Base-by-base conservation (phyloP, 1,284 basidiomycete genomes). In the Phylloporus gajari region DNA sequence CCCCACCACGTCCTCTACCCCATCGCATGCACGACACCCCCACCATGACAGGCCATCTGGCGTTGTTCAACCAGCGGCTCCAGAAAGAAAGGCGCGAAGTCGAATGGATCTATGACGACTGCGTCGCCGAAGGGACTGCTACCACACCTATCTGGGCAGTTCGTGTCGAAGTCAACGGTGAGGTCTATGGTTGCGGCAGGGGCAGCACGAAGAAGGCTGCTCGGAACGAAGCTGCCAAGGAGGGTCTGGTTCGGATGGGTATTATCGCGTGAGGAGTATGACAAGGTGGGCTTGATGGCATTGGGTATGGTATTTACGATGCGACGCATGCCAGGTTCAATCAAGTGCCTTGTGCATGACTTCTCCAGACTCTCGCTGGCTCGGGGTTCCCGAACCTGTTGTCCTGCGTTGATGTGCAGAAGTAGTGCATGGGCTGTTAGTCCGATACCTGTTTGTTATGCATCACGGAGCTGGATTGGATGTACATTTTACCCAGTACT, bases 191-290 rank as follows among this genome's bases (percentile, higher is more conserved):
- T 4, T 79, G 78, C 23, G 93, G 93, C 2, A 86, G 83, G 68
- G 93, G 92, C 13, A 89, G 86, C 74, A 93, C 92, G 63, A 94
- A 94, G 87, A 93, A 92, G 79, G 87, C 88, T 4, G 93, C 93
- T 2, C 87, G 91, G 78, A 94, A 94, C 77, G 93, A 90, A 74
- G 91, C 91, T 5, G 91, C 91, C 40, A 91, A 90, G 77, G 83
- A 87, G 70, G 90, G 89, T 3, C 82, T 91, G 69, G 78, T 83
- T 75, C 86, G 81, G 65, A 70, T 91, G 77, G 89, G 87, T 5
- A 81, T 90, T 62, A 69, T 77, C 65, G 86, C 89, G 2, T 81
- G 68, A 77, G 46, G 23, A 13, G 75, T 67, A 70, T 69, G 75
- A 60, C 72, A 42, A 67, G 67, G 75, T 77, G 40, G 68, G n/a